These are phyloP conservation scores for Arabidopsis suecica DNA, from an alignment of 345 rosid species.

Conservation along the genomic window DNA sequence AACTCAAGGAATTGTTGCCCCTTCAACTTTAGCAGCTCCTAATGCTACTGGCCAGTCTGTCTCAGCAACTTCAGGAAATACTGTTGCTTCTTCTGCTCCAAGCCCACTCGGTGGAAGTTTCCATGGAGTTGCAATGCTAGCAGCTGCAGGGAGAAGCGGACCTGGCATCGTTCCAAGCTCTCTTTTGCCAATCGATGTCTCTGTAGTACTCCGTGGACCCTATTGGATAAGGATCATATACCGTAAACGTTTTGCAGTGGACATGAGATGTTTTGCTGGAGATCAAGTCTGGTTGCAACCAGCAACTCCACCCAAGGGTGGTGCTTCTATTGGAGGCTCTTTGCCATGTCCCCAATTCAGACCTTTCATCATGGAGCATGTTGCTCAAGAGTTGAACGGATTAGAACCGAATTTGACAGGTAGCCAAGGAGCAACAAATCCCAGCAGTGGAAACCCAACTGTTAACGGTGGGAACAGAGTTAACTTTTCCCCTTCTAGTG, in stretches of 20 bases:
- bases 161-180: slow-evolving; percentile 99
- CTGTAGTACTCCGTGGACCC: slow-evolving; percentile 98
- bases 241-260: slow-evolving; percentile 95
- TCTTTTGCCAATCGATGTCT: slow-evolving; percentile 95
- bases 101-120: slow-evolving; percentile 69
- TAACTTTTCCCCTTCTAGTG: slow-evolving; percentile 63
- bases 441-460: slow-evolving; percentile 55
- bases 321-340: slow-evolving; percentile 92
- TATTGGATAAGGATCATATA: slow-evolving; percentile 97
- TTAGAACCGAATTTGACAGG: slow-evolving; percentile 76
- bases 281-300: slow-evolving; percentile 99
- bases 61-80: slow-evolving; percentile 54
- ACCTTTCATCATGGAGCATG: slow-evolving; percentile 99
- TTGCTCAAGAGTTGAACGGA: slow-evolving; percentile 95
- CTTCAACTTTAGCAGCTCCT: slow-evolving; percentile 48
- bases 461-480: slow-evolving; percentile 70
- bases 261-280: slow-evolving; percentile 99
- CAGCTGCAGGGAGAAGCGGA: slow-evolving; percentile 84
- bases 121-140: slow-evolving; percentile 79
- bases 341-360: slow-evolving; percentile 99
- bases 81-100: slow-evolving; percentile 53
- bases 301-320: slow-evolving; percentile 97
- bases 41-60: slow-evolving; percentile 59
- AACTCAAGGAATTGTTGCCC: slow-evolving; percentile 14
- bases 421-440: slow-evolving; percentile 64